Percentiles rank a stretch among this genome's conserved stretches.
Evolutionary conservation across 805 yeast species (phyloP).

Genomic region (Candida boidinii): DNA sequence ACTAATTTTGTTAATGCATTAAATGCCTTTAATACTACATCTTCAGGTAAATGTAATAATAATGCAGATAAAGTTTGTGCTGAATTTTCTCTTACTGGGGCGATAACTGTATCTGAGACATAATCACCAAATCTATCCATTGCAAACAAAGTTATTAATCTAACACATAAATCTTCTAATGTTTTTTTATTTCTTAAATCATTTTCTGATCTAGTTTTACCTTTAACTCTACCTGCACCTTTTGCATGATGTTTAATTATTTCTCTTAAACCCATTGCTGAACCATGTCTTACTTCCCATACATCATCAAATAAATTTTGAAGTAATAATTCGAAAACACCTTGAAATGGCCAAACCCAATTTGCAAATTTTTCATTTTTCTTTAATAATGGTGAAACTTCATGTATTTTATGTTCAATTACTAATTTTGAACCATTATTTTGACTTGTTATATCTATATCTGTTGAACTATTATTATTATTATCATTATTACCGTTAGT

Average conservation of each 20-base stretch:
- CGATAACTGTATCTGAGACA: slow-evolving; percentile 94
- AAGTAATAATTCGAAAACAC: slow-evolving; percentile 74
- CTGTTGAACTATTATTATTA: slow-evolving; percentile 17
- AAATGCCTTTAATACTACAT: slow-evolving; percentile 54
- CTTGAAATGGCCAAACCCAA: slow-evolving; percentile 89
- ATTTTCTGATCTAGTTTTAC: slow-evolving; percentile 54
- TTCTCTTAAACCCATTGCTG: slow-evolving; percentile 87
- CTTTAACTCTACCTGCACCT: slow-evolving; percentile 76
- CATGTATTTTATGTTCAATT: slow-evolving; percentile 66
- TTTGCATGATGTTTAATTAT: slow-evolving; percentile 72
- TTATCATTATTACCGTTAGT: slow-evolving; percentile 1
- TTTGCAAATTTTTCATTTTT: slow-evolving; percentile 67
- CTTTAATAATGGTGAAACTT: slow-evolving; percentile 57
- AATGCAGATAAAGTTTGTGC: slow-evolving; percentile 93
- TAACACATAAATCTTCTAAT: slow-evolving; percentile 80
- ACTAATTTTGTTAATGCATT: slow-evolving; percentile 59
- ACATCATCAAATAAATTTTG: slow-evolving; percentile 73
- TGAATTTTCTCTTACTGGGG: slow-evolving; percentile 95
- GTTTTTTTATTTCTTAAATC: slow-evolving; percentile 55
- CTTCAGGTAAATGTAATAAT: slow-evolving; percentile 60
- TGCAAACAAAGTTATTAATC: slow-evolving; percentile 80
- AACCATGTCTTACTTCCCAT: slow-evolving; percentile 97
- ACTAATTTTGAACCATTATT: slow-evolving; percentile 76
- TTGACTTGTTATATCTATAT: slow-evolving; percentile 58
- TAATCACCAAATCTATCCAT: slow-evolving; percentile 95